Evolutionary conservation across 140 eudicot genomes (phyloP).

Genomic region (Bidens hawaiensis): DNA sequence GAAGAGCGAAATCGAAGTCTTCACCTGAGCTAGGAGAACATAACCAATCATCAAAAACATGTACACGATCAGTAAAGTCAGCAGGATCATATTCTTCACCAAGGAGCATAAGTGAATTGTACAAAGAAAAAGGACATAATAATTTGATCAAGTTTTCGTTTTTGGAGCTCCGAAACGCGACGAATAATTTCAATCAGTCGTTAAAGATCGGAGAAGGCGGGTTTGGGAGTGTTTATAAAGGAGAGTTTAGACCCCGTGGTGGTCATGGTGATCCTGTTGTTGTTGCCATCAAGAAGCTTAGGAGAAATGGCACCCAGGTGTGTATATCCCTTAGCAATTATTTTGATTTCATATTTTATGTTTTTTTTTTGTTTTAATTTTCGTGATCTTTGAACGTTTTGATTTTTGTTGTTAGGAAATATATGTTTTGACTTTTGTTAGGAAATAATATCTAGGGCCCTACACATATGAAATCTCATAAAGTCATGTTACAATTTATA

Average conservation of each 20-base stretch:
- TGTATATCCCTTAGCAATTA: too few species aligned
- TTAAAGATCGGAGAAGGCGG: conserved; percentile 94
- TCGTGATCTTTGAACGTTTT: too few species aligned
- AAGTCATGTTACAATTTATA: neutral
- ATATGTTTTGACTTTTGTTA: too few species aligned
- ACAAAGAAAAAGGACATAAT: conserved; percentile 55
- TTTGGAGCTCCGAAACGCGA: conserved; percentile 67
- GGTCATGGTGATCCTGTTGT: conserved; percentile 49
- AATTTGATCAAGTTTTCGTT: conserved; percentile 61
- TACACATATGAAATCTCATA: neutral
- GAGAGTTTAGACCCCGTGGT: conserved; percentile 41
- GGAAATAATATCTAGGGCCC: too few species aligned
- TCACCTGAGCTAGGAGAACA: conserved; percentile 48
- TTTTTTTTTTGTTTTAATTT: neutral
- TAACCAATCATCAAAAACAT: conserved; percentile 11
- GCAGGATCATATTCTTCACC: conserved; percentile 54
- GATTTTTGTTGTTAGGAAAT: too few species aligned
- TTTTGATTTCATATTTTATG: too few species aligned
- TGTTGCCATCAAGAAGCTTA: conserved; percentile 85
- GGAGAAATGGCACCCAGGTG: conserved; percentile 75
- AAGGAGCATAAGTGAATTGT: conserved; percentile 67
- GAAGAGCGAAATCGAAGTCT: conserved; percentile 39
- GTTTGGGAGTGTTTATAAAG: conserved; percentile 92
- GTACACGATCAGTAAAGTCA: conserved; percentile 39
- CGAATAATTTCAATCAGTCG: conserved; percentile 62